Percentiles rank a stretch among this genome's conserved stretches.
Evolutionary conservation across 352 stramenopile species (phyloP).

Genomic region (Globisporangium canariense): DNA sequence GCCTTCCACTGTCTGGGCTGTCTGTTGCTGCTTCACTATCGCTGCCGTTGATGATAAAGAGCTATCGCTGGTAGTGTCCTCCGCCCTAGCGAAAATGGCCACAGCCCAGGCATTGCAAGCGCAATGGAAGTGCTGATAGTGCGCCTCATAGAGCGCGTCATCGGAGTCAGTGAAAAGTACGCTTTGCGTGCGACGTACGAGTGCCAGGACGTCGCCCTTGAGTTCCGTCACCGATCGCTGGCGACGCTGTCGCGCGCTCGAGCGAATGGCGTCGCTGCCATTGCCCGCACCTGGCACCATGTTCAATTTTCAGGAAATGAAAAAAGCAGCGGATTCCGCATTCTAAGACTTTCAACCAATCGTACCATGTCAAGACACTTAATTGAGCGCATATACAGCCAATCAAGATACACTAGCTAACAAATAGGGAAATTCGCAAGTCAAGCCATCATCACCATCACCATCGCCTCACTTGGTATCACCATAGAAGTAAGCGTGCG

Average conservation of each 20-base stretch:
- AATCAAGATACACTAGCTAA: background rate
- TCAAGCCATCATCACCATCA: too few relatives aligned
- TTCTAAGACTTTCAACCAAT: too few relatives aligned
- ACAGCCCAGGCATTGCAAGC: constrained; percentile 3
- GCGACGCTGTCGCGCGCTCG: background rate
- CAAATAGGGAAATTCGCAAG: too few relatives aligned
- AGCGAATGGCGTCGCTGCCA: background rate
- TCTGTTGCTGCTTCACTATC: background rate
- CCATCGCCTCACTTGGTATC: background rate
- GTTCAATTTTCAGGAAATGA: background rate
- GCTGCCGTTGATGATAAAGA: background rate
- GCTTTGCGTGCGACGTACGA: constrained; percentile 14
- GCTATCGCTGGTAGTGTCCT: background rate
- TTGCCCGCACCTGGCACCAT: constrained; percentile 3
- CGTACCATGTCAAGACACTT: too few relatives aligned
- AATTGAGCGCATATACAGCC: background rate
- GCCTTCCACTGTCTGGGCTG: background rate
- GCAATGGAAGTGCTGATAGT: background rate
- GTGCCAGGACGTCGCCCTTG: constrained; percentile 21
- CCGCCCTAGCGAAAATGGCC: background rate
- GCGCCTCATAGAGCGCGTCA: background rate
- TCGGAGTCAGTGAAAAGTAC: background rate
- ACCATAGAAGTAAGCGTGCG: constrained; percentile 39
- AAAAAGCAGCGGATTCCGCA: too few relatives aligned
- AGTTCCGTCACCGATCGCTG: constrained; percentile 12